These are phyloP conservation scores for Ascochyta viciae-villosae DNA, from an alignment of 2,329 filamentous ascomycete genomes.

Conservation along the genomic window DNA sequence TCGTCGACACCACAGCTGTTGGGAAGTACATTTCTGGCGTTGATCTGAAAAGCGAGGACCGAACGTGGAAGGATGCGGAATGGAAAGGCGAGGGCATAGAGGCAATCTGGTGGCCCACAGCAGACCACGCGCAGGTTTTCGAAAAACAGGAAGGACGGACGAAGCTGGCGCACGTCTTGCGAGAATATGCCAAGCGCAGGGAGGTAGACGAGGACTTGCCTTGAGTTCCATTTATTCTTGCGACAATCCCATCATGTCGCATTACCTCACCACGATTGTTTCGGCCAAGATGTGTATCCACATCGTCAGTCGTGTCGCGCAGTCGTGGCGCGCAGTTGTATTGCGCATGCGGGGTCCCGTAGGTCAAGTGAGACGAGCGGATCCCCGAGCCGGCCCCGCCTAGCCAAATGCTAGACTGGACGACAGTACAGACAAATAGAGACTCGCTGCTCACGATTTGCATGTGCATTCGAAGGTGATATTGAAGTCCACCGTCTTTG, in stretches of 20 bases:
- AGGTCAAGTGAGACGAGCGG: constrained; percentile 14
- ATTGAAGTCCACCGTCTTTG: too few species aligned
- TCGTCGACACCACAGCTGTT: constrained; percentile 67
- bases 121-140: constrained; percentile 68
- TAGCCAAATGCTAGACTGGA: neutral
- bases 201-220: constrained; percentile 15
- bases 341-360: constrained; percentile 29
- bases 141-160: constrained; percentile 34
- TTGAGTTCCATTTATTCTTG: neutral
- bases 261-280: constrained; percentile 9
- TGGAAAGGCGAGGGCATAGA: constrained; percentile 58
- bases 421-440: neutral
- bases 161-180: constrained; percentile 35
- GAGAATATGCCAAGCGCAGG: constrained; percentile 31
- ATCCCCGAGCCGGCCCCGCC: constrained; percentile 32
- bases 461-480: too few species aligned
- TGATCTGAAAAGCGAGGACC: constrained; percentile 39
- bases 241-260: neutral
- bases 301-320: neutral
- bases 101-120: constrained; percentile 65
- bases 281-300: constrained; percentile 5
- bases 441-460: neutral
- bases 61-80: constrained; percentile 42
- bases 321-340: neutral
- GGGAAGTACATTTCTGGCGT: constrained; percentile 62